Conservation (phyloP, 202 grass and related monocot species). For the Carex arenaria region DNA sequence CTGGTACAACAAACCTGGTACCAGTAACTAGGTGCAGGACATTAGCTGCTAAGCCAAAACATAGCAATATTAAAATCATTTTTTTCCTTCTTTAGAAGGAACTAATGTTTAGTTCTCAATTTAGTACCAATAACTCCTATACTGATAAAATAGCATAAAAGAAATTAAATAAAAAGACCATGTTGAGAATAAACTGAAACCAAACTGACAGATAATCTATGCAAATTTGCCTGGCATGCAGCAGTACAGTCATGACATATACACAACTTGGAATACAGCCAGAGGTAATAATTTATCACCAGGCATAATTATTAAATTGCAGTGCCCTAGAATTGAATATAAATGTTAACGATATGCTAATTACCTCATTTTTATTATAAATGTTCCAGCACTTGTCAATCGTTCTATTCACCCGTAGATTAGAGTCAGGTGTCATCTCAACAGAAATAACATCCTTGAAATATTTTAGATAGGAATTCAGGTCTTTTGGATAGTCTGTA, state of each 20-base stretch:
- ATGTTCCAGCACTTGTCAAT: slow-evolving; percentile 56
- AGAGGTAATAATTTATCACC: not conserved
- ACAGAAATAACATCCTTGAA: slow-evolving; percentile 67
- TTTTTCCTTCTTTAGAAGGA: too few relatives aligned
- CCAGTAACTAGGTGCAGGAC: too few relatives aligned
- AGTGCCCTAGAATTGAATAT: not conserved
- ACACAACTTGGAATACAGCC: not conserved
- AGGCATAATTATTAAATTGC: not conserved
- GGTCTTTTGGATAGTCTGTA: slow-evolving; percentile 63
- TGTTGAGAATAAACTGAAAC: not conserved
- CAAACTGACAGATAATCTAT: not conserved
- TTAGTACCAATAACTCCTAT: not conserved
- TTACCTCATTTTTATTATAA: slow-evolving; percentile 65
- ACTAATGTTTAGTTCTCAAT: too few relatives aligned
- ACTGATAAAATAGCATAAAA: not conserved
- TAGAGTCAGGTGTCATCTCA: slow-evolving; percentile 34
- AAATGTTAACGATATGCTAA: not conserved
- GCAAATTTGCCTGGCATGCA: not conserved
- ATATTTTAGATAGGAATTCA: slow-evolving; percentile 70
- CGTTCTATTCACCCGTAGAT: slow-evolving; percentile 41
- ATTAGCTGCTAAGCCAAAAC: too few relatives aligned
- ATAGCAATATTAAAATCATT: too few relatives aligned
- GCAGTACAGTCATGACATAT: not conserved
- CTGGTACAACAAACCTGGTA: too few relatives aligned
- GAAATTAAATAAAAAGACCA: not conserved